Evolutionary conservation across 371 early-diverging fungal species (phyloP).

Genomic region (Paraphysoderma sedebokerense): DNA sequence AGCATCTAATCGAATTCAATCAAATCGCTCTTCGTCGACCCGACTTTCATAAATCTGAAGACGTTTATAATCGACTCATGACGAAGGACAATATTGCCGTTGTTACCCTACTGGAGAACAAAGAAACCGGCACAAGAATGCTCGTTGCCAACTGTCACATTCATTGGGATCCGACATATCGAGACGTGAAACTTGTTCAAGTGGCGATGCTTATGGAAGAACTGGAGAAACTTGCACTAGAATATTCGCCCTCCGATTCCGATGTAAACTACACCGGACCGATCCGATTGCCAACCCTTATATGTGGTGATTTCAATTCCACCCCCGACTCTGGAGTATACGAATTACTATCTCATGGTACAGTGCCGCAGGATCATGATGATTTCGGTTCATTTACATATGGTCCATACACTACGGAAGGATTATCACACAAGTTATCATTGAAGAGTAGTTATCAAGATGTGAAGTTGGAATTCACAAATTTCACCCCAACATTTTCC

Average conservation of each 20-base stretch:
- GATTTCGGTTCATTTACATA: constrained; percentile 72
- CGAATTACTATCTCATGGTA: constrained; percentile 42
- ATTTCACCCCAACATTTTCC: constrained; percentile 77
- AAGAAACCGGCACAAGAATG: constrained; percentile 42
- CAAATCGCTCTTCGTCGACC: constrained; percentile 74
- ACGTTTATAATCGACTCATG: constrained; percentile 88
- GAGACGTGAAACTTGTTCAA: constrained; percentile 97
- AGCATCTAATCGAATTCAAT: constrained; percentile 79
- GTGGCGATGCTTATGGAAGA: constrained; percentile 91
- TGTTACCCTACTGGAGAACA: constrained; percentile 66
- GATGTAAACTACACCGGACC: constrained; percentile 2
- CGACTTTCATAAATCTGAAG: constrained; percentile 75
- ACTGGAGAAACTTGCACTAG: constrained; percentile 31
- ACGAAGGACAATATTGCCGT: constrained; percentile 95
- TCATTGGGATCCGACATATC: constrained; percentile 84
- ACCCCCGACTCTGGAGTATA: constrained; percentile 80
- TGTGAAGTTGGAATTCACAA: constrained; percentile 80
- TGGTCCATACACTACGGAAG: constrained; percentile 68
- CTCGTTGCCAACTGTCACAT: constrained; percentile 86
- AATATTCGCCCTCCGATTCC: constrained; percentile 15
- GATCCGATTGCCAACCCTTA: constrained; percentile 37
- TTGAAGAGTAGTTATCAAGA: constrained; percentile 70
- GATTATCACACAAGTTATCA: constrained; percentile 55
- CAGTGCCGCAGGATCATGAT: constrained; percentile 52
- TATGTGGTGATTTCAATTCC: constrained; percentile 97